phyloP scores from a whole-genome alignment of 495 filamentous ascomycete genomes.

The Hyaloscypha hepaticicola region DNA sequence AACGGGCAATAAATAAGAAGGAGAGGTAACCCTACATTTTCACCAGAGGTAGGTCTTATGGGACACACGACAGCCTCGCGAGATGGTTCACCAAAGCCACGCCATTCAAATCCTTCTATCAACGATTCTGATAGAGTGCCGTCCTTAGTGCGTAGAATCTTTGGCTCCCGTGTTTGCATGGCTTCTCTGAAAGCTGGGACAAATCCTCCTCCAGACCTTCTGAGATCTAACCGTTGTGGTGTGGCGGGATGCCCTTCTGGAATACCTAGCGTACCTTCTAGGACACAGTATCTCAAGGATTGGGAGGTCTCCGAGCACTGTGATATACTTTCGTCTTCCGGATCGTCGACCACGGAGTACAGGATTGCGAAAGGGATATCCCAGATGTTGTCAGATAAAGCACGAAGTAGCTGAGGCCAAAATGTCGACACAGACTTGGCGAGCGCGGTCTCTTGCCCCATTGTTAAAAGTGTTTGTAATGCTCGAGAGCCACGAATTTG shows the following conservation, averaged over 20 bases:
- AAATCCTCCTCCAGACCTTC: conserved; percentile 58
- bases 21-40: conserved; percentile 31
- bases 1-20: too few relatives aligned
- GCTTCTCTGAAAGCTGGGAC: conserved; percentile 64
- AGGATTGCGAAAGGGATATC: conserved; percentile 63
- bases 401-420: conserved; percentile 54
- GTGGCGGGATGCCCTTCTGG: conserved; percentile 42
- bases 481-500: conserved; percentile 59
- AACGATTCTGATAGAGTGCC: conserved; percentile 12
- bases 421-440: conserved; percentile 64
- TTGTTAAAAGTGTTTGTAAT: conserved; percentile 59
- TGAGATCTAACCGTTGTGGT: conserved; percentile 49
- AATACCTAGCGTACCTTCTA: conserved; percentile 61
- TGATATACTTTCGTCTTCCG: conserved; percentile 12
- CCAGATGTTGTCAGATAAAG: conserved; percentile 55
- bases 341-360: conserved; percentile 60
- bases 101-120: conserved; percentile 42
- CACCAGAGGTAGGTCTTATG: conserved; percentile 24
- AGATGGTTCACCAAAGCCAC: conserved; percentile 62
- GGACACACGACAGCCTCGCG: conserved; percentile 62
- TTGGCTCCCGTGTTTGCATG: conserved; percentile 52
- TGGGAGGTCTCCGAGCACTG: conserved; percentile 11
- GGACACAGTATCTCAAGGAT: conserved; percentile 15
- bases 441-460: conserved; percentile 62
- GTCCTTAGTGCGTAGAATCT: conserved; percentile 17